Evolutionary conservation across 306 rosid species (phyloP), one percentile per base, ranked within the genome.

Genomic region (Mimosa pudica): DNA sequence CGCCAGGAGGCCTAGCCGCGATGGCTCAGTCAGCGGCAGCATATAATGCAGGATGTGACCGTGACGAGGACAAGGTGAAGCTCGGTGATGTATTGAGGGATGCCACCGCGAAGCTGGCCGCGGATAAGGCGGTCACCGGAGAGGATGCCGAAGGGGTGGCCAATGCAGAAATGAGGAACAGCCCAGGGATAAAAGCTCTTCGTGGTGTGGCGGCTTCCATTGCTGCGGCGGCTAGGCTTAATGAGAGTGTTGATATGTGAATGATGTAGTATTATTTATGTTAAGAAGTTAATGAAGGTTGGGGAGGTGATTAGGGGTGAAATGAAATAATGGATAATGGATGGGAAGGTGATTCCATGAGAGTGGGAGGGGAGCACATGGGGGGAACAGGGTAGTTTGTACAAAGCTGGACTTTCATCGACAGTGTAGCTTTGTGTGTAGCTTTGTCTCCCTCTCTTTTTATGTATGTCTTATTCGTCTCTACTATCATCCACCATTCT

Each of bases 131-230:
- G 0, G 97, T 87, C 2, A 91, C 94, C 0, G 70, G 92, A 9
- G 33, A 89, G 36, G 97, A 93, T 17, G 93, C 97, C 0, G 97
- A 88, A 79, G 93, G 93, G 5, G 92, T 88, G 75, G 68, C 86
- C 0, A 85, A 87, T 51, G 98, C 97, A 2, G 97, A 91, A 73
- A 88, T 91, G 97, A 79, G 97, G 52, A 91, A 91, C 82, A 85
- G 73, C 64, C 90, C 88, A 0, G 35, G 68, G 0, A 54, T 54
- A 17, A 85, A 83, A 1, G 82, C 83, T 49, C 92, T 86, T 0
- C 92, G 97, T 5, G 95, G 98, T 9, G 92, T 89, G 5, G 97
- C 91, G 1, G 95, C 92, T 36, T 80, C 97, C 1, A 83, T 91
- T 8, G 78, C 87, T 0, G 87, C 92, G 1, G 93, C 97, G 36